Evolutionary conservation across 2,329 filamentous ascomycete species (phyloP), one percentile per base, ranked within the genome.

Genomic region (Sclerotinia sclerotiorum): DNA sequence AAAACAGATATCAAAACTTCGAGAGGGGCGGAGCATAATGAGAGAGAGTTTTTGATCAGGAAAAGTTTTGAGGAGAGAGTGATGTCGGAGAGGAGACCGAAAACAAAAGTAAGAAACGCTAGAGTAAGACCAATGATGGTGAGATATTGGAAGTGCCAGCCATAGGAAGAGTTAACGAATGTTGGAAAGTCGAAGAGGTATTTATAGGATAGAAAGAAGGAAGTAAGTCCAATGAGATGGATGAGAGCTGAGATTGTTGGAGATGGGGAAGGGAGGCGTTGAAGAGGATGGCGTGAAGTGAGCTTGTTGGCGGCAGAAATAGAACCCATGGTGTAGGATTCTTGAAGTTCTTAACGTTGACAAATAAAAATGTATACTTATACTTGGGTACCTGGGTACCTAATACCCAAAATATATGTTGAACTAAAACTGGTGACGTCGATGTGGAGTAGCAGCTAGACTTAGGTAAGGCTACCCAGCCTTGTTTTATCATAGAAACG

Each of bases 91-190:
- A 89, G 76, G 5, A 90, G 79, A 5, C 85, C 91, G 35, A 85
- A 78, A 62, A 78, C 73, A 77, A 92, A 92, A 63, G 87, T 89
- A 57, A 83, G 72, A 15, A 86, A 82, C 0, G 89, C 84, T 32
- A 90, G 80, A 1, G 83, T 80, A 55, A 93, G 84, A 35, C 89
- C 90, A 69, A 93, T 84, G 75, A 92, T 92, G 72, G 90, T 93
- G 44, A 93, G 83, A 75, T 90, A 92, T 71, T 77, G 76, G 67
- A 71, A 76, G 66, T 77, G 76, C 76, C 76, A 77, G 68, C 90
- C 90, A 73, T 89, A 91, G 1, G 87, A 83, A 0, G 82, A 79
- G 63, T 84, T 84, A 56, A 88, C 83, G 64, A 81, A 78, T 15
- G 81, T 84, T 2, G 85, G 83, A 78, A 82, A 85, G 17, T 74